Evolutionary conservation across 495 filamentous ascomycete genomes (phyloP), one percentile per base, ranked within the genome.

Genomic region (Xylaria flabelliformis): DNA sequence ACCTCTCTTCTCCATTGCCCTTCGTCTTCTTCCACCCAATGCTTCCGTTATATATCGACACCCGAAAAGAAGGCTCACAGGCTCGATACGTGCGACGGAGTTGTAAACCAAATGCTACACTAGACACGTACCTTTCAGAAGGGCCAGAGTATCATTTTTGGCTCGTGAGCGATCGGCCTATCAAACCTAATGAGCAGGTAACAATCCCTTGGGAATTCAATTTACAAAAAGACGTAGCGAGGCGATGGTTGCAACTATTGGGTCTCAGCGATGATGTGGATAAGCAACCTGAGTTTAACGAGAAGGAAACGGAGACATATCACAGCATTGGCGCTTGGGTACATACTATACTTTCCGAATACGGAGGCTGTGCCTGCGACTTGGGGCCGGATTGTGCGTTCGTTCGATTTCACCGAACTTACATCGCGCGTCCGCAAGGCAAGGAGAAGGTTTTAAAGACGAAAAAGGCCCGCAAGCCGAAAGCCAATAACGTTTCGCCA

Each of bases 31-130:
- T 96, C 80, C 93, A 93, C 75, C 91, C 91, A 7, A 85, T 88
- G 59, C 88, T 95, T 21, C 93, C 95, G 0, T 87, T 99, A 17
- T 97, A 94, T 82, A 94, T 99, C 72, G 96, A 99, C 80, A 93
- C 93, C 5, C 89, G 96, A 39, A 86, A 86, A 71, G 93, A 95
- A 83, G 96, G 95, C 17, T 97, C 92, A 19, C 83, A 89, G 19
- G 89, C 94, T 61, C 91, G 96, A 39, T 98, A 94, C 78, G 88
- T 94, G 24, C 88, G 96, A 46, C 88, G 95, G 62, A 98, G 96
- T 75, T 99, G 96, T 80, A 88, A 86, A 63, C 92, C 96, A 2
- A 99, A 98, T 76, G 85, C 94, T 29, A 83, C 82, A 8, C 85
- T 99, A 80, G 94, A 93, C 70, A 95, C 94, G 0, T 91, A 92